These are phyloP conservation scores for Hypoxylon subgilvum DNA, from an alignment of 495 filamentous ascomycete species.

Conservation along the genomic window DNA sequence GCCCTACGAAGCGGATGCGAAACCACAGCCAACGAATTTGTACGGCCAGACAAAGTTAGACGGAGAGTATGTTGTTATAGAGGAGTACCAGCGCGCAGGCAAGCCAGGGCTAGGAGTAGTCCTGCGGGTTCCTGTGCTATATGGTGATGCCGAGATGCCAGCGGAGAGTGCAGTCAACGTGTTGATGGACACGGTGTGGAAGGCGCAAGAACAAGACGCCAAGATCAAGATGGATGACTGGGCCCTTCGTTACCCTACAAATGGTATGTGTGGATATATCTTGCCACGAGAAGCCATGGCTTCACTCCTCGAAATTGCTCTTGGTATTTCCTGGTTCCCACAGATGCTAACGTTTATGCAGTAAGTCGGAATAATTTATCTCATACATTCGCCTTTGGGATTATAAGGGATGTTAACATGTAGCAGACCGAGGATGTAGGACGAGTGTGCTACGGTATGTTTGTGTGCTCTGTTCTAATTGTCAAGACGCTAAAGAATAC, in stretches of 20 bases:
- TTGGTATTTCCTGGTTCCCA: background rate
- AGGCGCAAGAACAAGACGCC: conserved; percentile 64
- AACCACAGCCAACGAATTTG: conserved; percentile 75
- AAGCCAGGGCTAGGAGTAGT: conserved; percentile 66
- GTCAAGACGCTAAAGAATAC: background rate
- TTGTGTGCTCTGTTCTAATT: background rate
- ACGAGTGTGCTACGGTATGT: conserved; percentile 68
- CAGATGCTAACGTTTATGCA: conserved; percentile 15
- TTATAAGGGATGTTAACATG: conserved; percentile 40
- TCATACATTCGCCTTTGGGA: background rate
- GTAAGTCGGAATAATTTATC: conserved; percentile 6
- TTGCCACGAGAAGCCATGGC: background rate
- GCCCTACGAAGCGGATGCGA: conserved; percentile 73
- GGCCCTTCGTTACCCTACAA: conserved; percentile 83
- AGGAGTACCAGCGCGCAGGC: conserved; percentile 58
- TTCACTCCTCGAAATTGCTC: background rate
- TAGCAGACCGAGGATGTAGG: conserved; percentile 79
- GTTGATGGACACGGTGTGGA: conserved; percentile 74
- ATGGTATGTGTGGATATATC: conserved; percentile 34
- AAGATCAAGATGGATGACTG: conserved; percentile 86
- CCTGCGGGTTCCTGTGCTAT: conserved; percentile 86
- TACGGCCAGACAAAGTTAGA: conserved; percentile 90
- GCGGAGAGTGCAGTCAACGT: conserved; percentile 84
- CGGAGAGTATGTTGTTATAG: conserved; percentile 76
- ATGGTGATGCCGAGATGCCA: conserved; percentile 68